Percentiles rank a stretch among this genome's conserved stretches.
Conservation (phyloP, 208 protist genomes). For the Trypanosoma melophagium region DNA sequence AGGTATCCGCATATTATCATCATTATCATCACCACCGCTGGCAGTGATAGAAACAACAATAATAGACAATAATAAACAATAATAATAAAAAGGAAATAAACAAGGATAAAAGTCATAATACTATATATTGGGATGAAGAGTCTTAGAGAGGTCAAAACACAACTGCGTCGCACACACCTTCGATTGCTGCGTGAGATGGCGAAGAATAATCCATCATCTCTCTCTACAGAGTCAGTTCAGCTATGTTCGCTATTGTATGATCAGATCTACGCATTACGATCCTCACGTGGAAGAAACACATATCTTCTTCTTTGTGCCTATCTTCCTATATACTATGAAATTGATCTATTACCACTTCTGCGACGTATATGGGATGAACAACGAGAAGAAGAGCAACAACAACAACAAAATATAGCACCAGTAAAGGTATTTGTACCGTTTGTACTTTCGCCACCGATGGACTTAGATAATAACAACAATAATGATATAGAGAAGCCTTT, state of each 20-base stretch:
- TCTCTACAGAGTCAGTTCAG: slow-evolving; percentile 30
- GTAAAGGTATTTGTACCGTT: slow-evolving; percentile 28
- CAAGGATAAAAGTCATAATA: too few species aligned
- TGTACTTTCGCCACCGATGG: slow-evolving; percentile 19
- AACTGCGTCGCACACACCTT: slow-evolving; percentile 44
- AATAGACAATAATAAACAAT: too few species aligned
- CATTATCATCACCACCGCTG: too few species aligned
- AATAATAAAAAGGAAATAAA: too few species aligned
- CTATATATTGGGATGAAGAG: neutral
- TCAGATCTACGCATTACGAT: slow-evolving; percentile 30
- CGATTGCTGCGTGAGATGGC: slow-evolving; percentile 38
- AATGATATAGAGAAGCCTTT: neutral
- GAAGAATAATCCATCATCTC: slow-evolving; percentile 32
- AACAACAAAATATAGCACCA: too few species aligned
- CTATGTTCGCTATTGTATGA: slow-evolving; percentile 47
- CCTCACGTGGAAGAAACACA: neutral
- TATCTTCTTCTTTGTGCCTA: slow-evolving; percentile 49
- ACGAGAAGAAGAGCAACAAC: too few species aligned
- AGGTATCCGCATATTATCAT: too few species aligned
- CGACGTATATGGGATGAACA: slow-evolving; percentile 41
- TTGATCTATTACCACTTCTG: slow-evolving; percentile 61
- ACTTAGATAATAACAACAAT: neutral
- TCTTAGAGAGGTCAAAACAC: slow-evolving; percentile 28
- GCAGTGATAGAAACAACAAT: too few species aligned
- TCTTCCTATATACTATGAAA: slow-evolving; percentile 77